Evolutionary conservation across 179 eudicot species (phyloP).

Genomic region (Spergularia azorica): DNA sequence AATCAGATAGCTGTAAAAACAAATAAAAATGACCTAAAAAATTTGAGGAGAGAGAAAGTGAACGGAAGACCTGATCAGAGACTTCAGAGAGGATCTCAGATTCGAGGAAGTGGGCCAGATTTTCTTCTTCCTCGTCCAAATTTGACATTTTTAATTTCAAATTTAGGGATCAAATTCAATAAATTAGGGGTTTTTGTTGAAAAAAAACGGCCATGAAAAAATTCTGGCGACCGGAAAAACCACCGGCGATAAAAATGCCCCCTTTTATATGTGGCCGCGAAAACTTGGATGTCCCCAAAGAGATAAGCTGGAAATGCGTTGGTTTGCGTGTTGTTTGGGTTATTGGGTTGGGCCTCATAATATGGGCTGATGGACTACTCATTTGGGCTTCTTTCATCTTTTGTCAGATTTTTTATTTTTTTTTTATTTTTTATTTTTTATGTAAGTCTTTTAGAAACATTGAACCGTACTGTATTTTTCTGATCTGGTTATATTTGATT

Average conservation of each 20-base stretch:
- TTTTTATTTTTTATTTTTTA: too few species aligned
- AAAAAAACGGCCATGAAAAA: neutral
- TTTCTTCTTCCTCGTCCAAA: conserved; percentile 71
- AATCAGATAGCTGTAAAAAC: neutral
- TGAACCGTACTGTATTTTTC: too few species aligned
- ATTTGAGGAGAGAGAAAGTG: neutral
- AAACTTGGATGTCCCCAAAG: neutral
- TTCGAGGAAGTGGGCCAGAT: conserved; percentile 78
- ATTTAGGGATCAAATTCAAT: neutral
- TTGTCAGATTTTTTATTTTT: too few species aligned
- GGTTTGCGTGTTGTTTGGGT: neutral
- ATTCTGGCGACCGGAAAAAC: conserved; percentile 19
- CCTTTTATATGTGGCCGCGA: conserved; percentile 23
- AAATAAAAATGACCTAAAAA: neutral
- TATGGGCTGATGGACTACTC: neutral
- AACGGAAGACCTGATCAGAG: conserved; percentile 62
- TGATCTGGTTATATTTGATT: too few species aligned
- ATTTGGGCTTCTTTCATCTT: conserved; percentile 4
- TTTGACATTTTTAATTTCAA: conserved; percentile 23
- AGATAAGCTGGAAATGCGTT: conserved; percentile 2
- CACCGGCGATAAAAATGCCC: conserved; percentile 22
- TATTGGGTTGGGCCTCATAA: conserved; percentile 15
- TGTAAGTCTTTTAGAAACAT: too few species aligned
- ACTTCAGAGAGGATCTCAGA: conserved; percentile 67
- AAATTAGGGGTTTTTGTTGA: conserved; percentile 11